Evolutionary conservation across 805 yeast genomes (phyloP).

Genomic region (Metschnikowia santaceciliae): DNA sequence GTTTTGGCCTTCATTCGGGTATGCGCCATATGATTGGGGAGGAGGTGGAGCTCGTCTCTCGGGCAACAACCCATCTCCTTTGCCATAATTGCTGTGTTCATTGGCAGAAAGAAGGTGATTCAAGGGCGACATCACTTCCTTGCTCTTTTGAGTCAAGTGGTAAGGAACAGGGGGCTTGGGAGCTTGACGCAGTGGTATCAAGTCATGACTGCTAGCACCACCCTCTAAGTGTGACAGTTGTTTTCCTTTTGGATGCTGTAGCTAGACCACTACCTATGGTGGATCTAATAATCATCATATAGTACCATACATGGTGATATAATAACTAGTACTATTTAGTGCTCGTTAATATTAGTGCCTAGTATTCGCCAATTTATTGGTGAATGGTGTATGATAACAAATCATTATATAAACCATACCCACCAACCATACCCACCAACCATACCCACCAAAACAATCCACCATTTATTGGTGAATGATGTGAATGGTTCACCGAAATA

Average conservation of each 20-base stretch:
- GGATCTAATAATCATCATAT: too few relatives aligned
- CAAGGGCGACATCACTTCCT: conserved; percentile 27
- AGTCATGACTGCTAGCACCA: conserved; percentile 8
- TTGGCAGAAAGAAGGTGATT: conserved; percentile 25
- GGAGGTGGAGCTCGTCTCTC: conserved; percentile 57
- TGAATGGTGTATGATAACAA: too few relatives aligned
- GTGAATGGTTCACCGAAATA: too few relatives aligned
- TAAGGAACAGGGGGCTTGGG: conserved; percentile 45
- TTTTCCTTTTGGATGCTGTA: conserved; percentile 20
- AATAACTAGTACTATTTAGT: too few relatives aligned
- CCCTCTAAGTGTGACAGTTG: neutral
- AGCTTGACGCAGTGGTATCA: conserved; percentile 38
- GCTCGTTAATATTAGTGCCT: too few relatives aligned
- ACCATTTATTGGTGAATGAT: too few relatives aligned
- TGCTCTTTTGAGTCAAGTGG: conserved; percentile 25
- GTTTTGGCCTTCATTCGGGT: neutral
- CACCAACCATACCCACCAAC: too few relatives aligned
- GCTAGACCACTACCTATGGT: too few relatives aligned
- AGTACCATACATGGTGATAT: too few relatives aligned
- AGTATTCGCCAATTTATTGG: too few relatives aligned
- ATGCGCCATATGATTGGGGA: conserved; percentile 23
- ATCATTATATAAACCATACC: too few relatives aligned
- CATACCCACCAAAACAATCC: too few relatives aligned
- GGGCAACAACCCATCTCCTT: conserved; percentile 36
- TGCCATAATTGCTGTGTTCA: conserved; percentile 15